Conservation (phyloP, 2,329 filamentous ascomycete species). For the Leptographium wingfieldii region DNA sequence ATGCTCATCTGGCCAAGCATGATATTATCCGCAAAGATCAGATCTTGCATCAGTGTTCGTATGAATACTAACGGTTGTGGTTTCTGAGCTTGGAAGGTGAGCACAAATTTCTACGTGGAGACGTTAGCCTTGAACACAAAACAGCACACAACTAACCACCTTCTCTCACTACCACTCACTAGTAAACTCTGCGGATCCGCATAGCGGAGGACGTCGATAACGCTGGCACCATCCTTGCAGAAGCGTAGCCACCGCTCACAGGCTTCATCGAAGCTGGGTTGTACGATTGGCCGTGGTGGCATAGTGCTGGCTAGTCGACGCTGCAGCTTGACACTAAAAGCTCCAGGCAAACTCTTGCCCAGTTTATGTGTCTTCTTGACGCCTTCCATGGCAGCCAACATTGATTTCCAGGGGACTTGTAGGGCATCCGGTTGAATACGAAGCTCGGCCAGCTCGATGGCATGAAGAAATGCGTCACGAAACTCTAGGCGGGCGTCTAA, state of each 20-base stretch:
- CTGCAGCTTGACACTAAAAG: constrained; percentile 85
- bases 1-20: constrained; percentile 57
- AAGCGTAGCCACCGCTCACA: constrained; percentile 56
- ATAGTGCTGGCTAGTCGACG: constrained; percentile 87
- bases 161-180: constrained; percentile 30
- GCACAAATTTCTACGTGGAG: constrained; percentile 52
- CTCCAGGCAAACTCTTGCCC: constrained; percentile 54
- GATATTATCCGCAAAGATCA: constrained; percentile 61
- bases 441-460: constrained; percentile 35
- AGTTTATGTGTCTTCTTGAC: constrained; percentile 50
- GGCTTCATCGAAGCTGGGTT: constrained; percentile 60
- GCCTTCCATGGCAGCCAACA: constrained; percentile 34
- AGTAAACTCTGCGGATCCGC: constrained; percentile 55
- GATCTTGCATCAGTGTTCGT: constrained; percentile 62
- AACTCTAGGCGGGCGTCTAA: constrained; percentile 54
- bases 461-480: constrained; percentile 48
- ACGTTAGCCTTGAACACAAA: not conserved
- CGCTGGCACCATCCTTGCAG: constrained; percentile 58
- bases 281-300: constrained; percentile 79
- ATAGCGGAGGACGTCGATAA: constrained; percentile 55
- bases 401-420: constrained; percentile 38
- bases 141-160: not conserved
- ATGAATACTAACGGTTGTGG: constrained; percentile 77
- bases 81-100: constrained; percentile 62
- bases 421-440: constrained; percentile 32